Evolutionary conservation across 495 filamentous ascomycete genomes (phyloP), one percentile per base, ranked within the genome.

Genomic region (Aspergillus haitiensis): DNA sequence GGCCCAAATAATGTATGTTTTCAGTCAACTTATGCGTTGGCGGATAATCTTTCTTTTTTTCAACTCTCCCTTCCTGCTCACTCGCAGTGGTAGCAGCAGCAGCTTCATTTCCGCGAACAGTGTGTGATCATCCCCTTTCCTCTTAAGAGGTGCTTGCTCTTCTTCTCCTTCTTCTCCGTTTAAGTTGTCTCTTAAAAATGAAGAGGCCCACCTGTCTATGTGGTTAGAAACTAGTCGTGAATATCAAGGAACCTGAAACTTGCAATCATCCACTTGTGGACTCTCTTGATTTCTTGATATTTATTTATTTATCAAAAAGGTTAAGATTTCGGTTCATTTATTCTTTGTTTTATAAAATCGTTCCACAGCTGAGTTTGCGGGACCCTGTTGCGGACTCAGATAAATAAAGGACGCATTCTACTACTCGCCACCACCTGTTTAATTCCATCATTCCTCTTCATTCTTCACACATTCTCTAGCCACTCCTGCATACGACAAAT

Each of bases 381-480:
- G 15, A 47, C n/a, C 10, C 44, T 47, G n/a, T 47, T 47, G 44
- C 44, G 44, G 44, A 10, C n/a, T 47, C 13, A 47, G 16, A 47
- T 47, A 47, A 47, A 47, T 47, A 21, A 5, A 9, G 44, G 15
- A 16, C 13, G n/a, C 42, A 46, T 46, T 46, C 42, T 47, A 5
- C 44, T n/a, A n/a, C n/a, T n/a, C n/a, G n/a, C n/a, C n/a, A n/a
- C n/a, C n/a, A n/a, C n/a, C n/a, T n/a, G n/a, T n/a, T n/a, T n/a
- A n/a, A n/a, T n/a, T n/a, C 51, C 56, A 21, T n/a, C 34, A 34
- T 33, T 49, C 40, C 27, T 53, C 11, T 9, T 27, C 50, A 13
- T 27, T 42, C 34, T 36, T 42, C 44, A 27, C 12, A 27, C 11
- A 48, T 6, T 48, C 34, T 37, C 33, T 12, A 8, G 8, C 39